Evolutionary conservation across 306 rosid species (phyloP), one percentile per base, ranked within the genome.

Genomic region (Quercus parvula): DNA sequence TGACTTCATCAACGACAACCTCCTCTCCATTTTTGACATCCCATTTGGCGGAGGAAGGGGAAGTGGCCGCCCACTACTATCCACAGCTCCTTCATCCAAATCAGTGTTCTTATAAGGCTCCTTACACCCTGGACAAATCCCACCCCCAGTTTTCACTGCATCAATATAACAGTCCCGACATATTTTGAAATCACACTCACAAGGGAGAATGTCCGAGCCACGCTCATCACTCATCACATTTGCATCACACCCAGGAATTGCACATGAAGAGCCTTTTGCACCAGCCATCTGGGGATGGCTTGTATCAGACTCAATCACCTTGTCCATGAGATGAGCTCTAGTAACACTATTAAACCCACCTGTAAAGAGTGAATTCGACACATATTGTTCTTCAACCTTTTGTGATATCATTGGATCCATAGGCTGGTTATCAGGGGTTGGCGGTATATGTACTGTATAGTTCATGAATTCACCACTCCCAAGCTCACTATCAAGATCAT

Each of bases 261-360:
- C 91, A 81, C 99, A 94, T 1, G 91, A 87, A 67, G 97, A 92
- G 17, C 97, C 99, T 83, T 90, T 94, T 22, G 91, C 87, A 68
- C 99, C 99, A 1, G 99, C 97, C 99, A 94, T 92, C 88, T 94
- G 99, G 9, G 97, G 97, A 85, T 94, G 99, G 82, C 73, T 91
- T 77, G 88, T 86, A 83, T 94, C 97, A 14, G 99, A 91, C 46
- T 94, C 99, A 25, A 72, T 92, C 75, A 94, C 99, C 80, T 94
- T 94, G 83, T 94, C 97, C 99, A 92, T 94, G 38, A 94, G 88
- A 86, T 94, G 99, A 18, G 97, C 97, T 44, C 94, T 75, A 0
- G 97, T 92, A 12, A 87, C 93, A 54, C 95, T 92, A 70, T 94
- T 94, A 87, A 91, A 94, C 19, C 99, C 99, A 15, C 99, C 99